Evolutionary conservation across 352 stramenopile species (phyloP).

Genomic region (Globisporangium rhizosaccharum): DNA sequence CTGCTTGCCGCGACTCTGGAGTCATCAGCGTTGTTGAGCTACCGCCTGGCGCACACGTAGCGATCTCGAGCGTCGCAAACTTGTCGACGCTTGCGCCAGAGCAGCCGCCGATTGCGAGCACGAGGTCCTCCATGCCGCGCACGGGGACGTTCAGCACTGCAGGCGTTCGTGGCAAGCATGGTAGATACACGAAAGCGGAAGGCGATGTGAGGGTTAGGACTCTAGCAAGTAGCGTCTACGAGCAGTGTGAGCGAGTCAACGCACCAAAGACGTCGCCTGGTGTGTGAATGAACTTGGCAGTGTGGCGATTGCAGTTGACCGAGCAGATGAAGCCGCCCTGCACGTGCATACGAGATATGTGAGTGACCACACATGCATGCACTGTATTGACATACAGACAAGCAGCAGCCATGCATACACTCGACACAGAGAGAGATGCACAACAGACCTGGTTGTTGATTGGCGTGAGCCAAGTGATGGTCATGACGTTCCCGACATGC

Average conservation of each 20-base stretch:
- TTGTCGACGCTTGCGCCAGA: constrained; percentile 56
- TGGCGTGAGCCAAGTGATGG: constrained; percentile 82
- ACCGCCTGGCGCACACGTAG: constrained; percentile 40
- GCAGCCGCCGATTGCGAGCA: constrained; percentile 68
- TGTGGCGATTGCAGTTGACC: constrained; percentile 69
- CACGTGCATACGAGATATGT: neutral
- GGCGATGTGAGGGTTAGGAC: neutral
- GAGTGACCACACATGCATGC: neutral
- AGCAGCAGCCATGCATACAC: neutral
- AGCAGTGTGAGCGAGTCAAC: constrained; percentile 1
- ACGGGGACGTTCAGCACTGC: constrained; percentile 75
- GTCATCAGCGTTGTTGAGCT: neutral
- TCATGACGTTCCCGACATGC: constrained; percentile 61
- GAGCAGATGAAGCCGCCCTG: constrained; percentile 78
- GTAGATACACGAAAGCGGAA: neutral
- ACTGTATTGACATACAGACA: neutral
- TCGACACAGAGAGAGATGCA: neutral
- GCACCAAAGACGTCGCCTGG: constrained; percentile 54
- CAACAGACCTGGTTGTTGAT: constrained; percentile 76
- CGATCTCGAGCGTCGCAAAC: constrained; percentile 43
- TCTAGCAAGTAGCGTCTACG: too few relatives aligned
- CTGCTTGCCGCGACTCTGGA: neutral
- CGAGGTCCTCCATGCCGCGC: constrained; percentile 61
- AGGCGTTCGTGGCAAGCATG: neutral
- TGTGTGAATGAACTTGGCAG: constrained; percentile 46